phyloP scores from a whole-genome alignment of 192 early-diverging fungal species.

The Coemansia sp. region DNA sequence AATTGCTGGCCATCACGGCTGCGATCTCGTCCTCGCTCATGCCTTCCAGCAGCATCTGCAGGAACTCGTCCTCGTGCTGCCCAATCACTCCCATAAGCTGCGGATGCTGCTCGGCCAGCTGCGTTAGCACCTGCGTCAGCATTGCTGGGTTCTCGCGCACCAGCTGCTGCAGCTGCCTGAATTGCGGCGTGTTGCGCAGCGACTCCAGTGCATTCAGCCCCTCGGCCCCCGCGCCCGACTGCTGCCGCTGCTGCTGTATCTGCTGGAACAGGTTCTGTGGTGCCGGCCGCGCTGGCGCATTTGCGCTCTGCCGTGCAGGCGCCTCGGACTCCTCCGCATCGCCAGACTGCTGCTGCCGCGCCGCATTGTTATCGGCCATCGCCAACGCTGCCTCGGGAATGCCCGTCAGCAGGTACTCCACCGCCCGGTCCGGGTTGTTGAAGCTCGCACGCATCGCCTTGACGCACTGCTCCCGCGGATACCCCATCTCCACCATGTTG shows the following conservation, averaged over 20 bases:
- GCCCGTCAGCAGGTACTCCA: slow-evolving; percentile 84
- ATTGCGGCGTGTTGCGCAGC: slow-evolving; percentile 77
- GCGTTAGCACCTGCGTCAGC: slow-evolving; percentile 76
- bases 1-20: slow-evolving; percentile 17
- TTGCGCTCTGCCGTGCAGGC: too few relatives aligned
- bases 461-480: slow-evolving; percentile 76
- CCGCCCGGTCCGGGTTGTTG: slow-evolving; percentile 96
- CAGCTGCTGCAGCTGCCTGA: slow-evolving; percentile 84
- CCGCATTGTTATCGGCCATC: slow-evolving; percentile 35
- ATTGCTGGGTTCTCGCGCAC: slow-evolving; percentile 81
- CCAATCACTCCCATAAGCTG: slow-evolving; percentile 73
- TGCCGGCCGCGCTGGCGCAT: slow-evolving; percentile 3
- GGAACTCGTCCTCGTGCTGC: slow-evolving; percentile 71
- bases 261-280: slow-evolving; percentile 56
- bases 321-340: slow-evolving; percentile 45
- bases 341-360: slow-evolving; percentile 5
- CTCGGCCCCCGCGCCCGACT: slow-evolving; percentile 4
- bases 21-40: slow-evolving; percentile 32
- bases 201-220: slow-evolving; percentile 29
- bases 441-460: slow-evolving; percentile 92
- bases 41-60: slow-evolving; percentile 60
- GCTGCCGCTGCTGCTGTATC: slow-evolving; percentile 46
- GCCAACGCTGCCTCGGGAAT: slow-evolving; percentile 47
- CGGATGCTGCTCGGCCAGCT: slow-evolving; percentile 80
- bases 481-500: slow-evolving; percentile 96